phyloP scores from a whole-genome alignment of 345 rosid species.

The Salix dunnii region DNA sequence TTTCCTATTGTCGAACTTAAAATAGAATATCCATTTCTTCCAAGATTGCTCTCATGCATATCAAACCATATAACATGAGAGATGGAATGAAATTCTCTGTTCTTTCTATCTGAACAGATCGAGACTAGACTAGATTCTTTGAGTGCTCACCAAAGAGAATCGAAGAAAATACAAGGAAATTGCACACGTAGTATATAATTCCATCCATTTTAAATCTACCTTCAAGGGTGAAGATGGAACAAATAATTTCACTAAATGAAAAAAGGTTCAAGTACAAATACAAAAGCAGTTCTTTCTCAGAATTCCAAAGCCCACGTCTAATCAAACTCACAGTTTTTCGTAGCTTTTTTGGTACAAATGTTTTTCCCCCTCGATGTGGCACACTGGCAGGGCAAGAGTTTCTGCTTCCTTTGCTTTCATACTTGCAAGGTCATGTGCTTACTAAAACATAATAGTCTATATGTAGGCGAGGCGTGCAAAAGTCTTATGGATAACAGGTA shows the following conservation, averaged over 20 bases:
- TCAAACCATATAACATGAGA: background rate
- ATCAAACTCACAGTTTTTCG: background rate
- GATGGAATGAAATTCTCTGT: background rate
- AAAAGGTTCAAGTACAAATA: background rate
- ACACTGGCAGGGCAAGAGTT: background rate
- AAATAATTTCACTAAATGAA: background rate
- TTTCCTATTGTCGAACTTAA: background rate
- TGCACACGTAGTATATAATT: background rate
- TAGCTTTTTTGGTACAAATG: background rate
- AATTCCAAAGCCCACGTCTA: background rate
- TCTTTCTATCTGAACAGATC: background rate
- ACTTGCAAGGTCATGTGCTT: background rate
- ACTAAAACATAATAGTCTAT: background rate
- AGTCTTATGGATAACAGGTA: background rate
- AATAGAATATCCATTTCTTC: background rate
- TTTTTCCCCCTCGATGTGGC: background rate
- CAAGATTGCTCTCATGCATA: background rate
- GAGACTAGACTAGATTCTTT: background rate
- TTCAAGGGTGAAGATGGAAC: background rate
- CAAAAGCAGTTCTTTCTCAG: background rate
- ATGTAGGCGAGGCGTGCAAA: background rate
- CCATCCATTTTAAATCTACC: background rate
- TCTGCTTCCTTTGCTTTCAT: background rate
- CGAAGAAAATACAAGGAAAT: background rate
- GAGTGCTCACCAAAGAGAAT: background rate